A percentile compares a stretch with the other conserved stretches of the same genome.
phyloP scores from a whole-genome alignment of 2,329 filamentous ascomycete genomes.

The Helminthosporium solani region DNA sequence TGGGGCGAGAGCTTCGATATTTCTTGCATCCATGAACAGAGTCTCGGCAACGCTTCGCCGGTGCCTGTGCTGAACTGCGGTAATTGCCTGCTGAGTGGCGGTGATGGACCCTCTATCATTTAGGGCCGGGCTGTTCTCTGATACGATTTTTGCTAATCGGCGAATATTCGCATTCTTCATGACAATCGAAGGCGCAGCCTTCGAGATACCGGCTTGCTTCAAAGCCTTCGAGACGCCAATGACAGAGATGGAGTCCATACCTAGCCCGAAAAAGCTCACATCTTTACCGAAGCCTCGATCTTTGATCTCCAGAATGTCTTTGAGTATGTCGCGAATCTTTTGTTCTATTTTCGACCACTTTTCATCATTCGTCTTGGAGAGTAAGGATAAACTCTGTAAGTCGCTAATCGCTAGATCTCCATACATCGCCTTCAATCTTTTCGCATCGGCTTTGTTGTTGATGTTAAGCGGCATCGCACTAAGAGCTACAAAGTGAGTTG shows the following conservation, averaged over 20 bases:
- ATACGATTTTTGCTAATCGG: constrained; percentile 42
- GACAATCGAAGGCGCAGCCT: constrained; percentile 65
- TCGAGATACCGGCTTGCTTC: constrained; percentile 61
- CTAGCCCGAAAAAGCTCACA: constrained; percentile 79
- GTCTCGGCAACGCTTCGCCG: constrained; percentile 53
- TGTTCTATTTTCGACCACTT: constrained; percentile 44
- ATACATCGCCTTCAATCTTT: constrained; percentile 68
- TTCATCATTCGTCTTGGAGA: constrained; percentile 15
- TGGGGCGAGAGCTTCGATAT: constrained; percentile 73
- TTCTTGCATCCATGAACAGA: constrained; percentile 52
- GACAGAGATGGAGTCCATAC: constrained; percentile 83
- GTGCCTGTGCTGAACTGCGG: constrained; percentile 65
- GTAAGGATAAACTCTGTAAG: constrained; percentile 56
- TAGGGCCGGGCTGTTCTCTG: constrained; percentile 2
- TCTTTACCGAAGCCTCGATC: constrained; percentile 49
- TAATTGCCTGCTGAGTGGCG: constrained; percentile 61
- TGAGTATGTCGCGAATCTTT: constrained; percentile 56
- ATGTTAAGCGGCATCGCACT: constrained; percentile 74
- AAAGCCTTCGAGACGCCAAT: constrained; percentile 68
- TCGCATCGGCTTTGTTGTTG: constrained; percentile 87
- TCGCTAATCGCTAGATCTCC: constrained; percentile 59
- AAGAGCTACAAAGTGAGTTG: constrained; percentile 75
- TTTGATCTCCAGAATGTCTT: constrained; percentile 53
- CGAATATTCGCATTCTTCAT: constrained; percentile 57
- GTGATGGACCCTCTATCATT: constrained; percentile 37